Evolutionary conservation across 2,329 filamentous ascomycete genomes (phyloP).

Genomic region (Emericellopsis atlantica): DNA sequence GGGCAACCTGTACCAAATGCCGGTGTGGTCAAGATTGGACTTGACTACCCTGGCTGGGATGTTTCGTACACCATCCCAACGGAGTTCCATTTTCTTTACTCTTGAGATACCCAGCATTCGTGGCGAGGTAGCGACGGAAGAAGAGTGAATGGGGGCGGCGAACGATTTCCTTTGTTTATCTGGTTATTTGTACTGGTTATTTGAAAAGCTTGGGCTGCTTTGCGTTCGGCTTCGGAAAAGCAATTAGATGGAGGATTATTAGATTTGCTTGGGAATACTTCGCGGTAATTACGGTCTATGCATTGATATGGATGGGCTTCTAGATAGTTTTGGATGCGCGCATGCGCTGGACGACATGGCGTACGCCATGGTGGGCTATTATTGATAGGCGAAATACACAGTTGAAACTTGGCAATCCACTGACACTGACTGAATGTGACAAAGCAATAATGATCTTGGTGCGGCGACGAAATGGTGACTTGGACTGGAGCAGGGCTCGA

Average conservation of each 20-base stretch:
- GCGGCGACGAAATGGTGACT: no score
- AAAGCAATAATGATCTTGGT: no score
- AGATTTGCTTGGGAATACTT: neutral
- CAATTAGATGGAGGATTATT: neutral
- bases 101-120: constrained; percentile 4
- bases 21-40: neutral
- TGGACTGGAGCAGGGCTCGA: no score
- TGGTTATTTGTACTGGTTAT: neutral
- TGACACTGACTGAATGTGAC: no score
- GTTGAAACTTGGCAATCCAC: no score
- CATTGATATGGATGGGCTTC: no score
- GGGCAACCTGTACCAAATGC: constrained; percentile 2
- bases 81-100: constrained; percentile 1
- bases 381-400: no score
- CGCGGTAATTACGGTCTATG: neutral
- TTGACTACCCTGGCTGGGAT: neutral
- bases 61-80: neutral
- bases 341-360: no score
- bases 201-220: neutral
- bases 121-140: neutral
- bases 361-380: no score
- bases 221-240: neutral
- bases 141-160: neutral
- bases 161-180: neutral
- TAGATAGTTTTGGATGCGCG: neutral